phyloP scores from a whole-genome alignment of 768 basidiomycete genomes.

The Harrya chromipes region DNA sequence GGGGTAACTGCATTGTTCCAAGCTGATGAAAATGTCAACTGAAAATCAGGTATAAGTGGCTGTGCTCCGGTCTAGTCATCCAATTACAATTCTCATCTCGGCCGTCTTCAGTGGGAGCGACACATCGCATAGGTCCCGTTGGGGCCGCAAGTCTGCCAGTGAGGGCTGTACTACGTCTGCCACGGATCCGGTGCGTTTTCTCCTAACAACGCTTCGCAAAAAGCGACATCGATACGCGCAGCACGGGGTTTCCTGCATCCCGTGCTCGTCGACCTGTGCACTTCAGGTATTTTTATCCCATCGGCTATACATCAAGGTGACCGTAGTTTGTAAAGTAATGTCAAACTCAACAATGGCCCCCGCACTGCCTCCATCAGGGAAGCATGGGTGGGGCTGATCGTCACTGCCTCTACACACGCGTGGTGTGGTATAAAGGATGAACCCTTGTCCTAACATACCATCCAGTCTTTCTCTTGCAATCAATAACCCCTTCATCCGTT shows the following conservation, averaged over 20 bases:
- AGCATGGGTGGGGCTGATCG: neutral
- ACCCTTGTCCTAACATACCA: neutral
- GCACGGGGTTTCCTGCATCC: no score
- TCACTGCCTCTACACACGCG: slow-evolving; percentile 20
- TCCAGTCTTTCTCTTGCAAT: slow-evolving; percentile 1
- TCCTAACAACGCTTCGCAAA: no score
- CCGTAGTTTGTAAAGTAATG: neutral
- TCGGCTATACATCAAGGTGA: neutral
- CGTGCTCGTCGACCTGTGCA: neutral
- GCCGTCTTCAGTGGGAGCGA: no score
- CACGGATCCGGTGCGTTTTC: no score
- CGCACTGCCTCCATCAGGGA: slow-evolving; percentile 15
- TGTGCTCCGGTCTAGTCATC: neutral
- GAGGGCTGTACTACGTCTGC: no score
- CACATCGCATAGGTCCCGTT: no score
- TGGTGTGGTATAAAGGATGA: slow-evolving; percentile 17
- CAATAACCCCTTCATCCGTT: neutral
- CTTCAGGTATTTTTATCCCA: neutral
- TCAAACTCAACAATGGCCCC: no score
- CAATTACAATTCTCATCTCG: no score
- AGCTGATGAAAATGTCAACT: neutral
- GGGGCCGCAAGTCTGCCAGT: no score
- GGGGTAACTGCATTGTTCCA: slow-evolving; percentile 62
- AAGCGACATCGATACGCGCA: no score
- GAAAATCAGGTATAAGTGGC: neutral